These are phyloP conservation scores for Auxenochlorella protothecoides DNA, from an alignment of 139 green algal genomes.

Conservation along the genomic window DNA sequence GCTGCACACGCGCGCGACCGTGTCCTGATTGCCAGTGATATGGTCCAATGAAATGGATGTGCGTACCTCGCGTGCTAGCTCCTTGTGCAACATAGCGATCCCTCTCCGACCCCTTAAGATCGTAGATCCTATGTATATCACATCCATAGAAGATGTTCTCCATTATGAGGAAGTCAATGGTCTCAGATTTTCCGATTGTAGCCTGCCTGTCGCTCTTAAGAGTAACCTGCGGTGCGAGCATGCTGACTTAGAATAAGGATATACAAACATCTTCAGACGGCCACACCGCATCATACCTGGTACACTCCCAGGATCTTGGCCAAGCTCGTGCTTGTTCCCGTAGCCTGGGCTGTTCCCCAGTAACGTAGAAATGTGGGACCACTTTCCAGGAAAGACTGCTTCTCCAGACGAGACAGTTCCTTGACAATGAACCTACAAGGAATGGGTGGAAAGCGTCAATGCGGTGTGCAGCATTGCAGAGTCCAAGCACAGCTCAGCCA, in stretches of 20 bases:
- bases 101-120: conserved; percentile 77
- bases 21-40: no score
- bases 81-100: conserved; percentile 29
- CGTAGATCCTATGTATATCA: conserved; percentile 66
- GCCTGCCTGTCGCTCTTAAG: no score
- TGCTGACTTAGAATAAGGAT: no score
- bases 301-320: conserved; percentile 91
- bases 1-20: no score
- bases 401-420: conserved; percentile 45
- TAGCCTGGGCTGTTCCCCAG: conserved; percentile 30
- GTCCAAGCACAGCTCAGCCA: no score
- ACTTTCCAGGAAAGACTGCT: conserved; percentile 74
- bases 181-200: conserved; percentile 23
- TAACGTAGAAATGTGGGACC: conserved; percentile 82
- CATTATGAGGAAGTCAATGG: conserved; percentile 83
- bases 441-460: background rate
- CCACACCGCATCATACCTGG: conserved; percentile 31
- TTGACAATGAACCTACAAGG: conserved; percentile 62
- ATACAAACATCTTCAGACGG: no score
- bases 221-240: no score
- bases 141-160: conserved; percentile 91
- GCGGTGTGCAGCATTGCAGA: no score
- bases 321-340: conserved; percentile 56
- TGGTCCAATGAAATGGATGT: no score
- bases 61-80: no score